phyloP scores from a whole-genome alignment of 495 filamentous ascomycete species.

The Astrothelium subdiscretum region DNA sequence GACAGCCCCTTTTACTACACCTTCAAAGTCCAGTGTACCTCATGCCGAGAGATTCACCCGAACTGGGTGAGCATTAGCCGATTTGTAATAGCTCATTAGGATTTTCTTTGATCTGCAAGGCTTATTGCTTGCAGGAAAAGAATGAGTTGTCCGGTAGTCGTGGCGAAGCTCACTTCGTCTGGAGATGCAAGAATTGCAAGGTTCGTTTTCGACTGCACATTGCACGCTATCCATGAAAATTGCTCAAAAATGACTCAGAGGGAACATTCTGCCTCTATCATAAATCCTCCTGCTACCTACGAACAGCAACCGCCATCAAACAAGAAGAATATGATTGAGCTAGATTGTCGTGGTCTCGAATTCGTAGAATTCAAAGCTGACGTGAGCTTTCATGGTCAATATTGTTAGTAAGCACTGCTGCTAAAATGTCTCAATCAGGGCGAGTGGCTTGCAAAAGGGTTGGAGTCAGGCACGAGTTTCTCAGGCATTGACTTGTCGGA shows the following conservation, averaged over 20 bases:
- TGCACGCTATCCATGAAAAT: slow-evolving; percentile 2
- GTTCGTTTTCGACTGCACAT: slow-evolving; percentile 8
- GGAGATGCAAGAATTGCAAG: slow-evolving; percentile 80
- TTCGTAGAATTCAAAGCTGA: slow-evolving; percentile 84
- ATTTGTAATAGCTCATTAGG: slow-evolving; percentile 50
- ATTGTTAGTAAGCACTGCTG: background rate
- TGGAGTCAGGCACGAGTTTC: slow-evolving; percentile 70
- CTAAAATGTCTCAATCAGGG: slow-evolving; percentile 36
- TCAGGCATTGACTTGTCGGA: slow-evolving; percentile 67
- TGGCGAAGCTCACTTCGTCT: slow-evolving; percentile 96
- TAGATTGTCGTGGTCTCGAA: slow-evolving; percentile 90
- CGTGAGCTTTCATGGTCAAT: slow-evolving; percentile 35
- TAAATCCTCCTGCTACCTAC: slow-evolving; percentile 57
- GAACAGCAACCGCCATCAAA: slow-evolving; percentile 55
- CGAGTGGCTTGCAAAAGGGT: slow-evolving; percentile 75
- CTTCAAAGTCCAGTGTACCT: slow-evolving; percentile 93
- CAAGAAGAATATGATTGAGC: slow-evolving; percentile 64
- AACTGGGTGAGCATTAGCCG: slow-evolving; percentile 81
- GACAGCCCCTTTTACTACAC: slow-evolving; percentile 85
- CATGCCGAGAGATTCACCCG: slow-evolving; percentile 80
- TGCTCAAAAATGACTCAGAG: slow-evolving; percentile 29
- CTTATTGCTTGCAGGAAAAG: slow-evolving; percentile 45
- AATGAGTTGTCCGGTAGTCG: slow-evolving; percentile 82
- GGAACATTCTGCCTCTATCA: slow-evolving; percentile 61
- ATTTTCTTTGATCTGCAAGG: background rate